Percentiles rank a stretch among this genome's conserved stretches.
Evolutionary conservation across 495 filamentous ascomycete genomes (phyloP).

Genomic region (Bathelium albidoporum): DNA sequence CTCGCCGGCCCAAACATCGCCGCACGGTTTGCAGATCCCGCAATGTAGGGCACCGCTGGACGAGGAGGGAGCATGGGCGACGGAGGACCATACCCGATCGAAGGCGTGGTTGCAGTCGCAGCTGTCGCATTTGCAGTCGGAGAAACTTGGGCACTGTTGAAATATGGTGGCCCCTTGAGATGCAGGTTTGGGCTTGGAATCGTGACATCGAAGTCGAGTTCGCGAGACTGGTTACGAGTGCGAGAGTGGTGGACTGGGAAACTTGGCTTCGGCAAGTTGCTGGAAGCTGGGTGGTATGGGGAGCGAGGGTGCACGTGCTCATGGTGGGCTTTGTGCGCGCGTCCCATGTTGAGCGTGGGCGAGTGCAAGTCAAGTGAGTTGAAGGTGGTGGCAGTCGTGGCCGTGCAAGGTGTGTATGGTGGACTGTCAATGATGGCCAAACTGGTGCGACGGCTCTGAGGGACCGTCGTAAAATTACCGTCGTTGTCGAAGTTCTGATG

Average conservation of each 20-base stretch:
- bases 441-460: neutral
- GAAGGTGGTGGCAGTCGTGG: neutral
- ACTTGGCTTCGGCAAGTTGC: neutral
- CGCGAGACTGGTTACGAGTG: neutral
- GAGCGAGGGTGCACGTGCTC: neutral
- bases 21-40: neutral
- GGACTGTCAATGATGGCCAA: neutral
- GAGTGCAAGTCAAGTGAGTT: neutral
- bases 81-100: neutral
- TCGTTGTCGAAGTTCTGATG: neutral
- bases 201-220: neutral
- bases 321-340: neutral
- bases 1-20: neutral
- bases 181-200: neutral
- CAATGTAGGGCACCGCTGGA: neutral
- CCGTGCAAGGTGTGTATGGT: neutral
- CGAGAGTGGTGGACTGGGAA: neutral
- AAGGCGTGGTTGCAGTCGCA: neutral
- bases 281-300: neutral
- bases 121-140: neutral
- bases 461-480: neutral
- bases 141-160: neutral
- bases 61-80: neutral
- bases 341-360: neutral
- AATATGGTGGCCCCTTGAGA: neutral